Conservation (phyloP, 495 filamentous ascomycete genomes). For the Penicillium coprophilum region DNA sequence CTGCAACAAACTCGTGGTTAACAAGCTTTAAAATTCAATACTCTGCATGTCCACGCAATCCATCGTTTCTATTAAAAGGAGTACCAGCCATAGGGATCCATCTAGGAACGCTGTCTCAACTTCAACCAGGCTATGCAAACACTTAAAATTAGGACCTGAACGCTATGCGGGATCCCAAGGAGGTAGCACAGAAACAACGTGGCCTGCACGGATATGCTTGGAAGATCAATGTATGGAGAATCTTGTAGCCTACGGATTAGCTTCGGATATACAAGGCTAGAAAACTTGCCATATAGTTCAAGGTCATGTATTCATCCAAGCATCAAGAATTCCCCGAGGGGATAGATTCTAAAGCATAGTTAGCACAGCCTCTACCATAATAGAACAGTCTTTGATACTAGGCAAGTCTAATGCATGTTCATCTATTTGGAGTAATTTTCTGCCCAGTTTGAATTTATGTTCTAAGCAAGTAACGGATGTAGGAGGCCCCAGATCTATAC, state of each 20-base stretch:
- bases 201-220: neutral
- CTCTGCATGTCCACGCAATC: neutral
- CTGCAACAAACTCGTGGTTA: constrained; percentile 2
- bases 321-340: neutral
- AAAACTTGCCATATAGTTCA: too few species aligned
- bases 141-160: neutral
- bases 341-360: neutral
- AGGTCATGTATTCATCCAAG: too few species aligned
- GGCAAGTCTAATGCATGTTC: neutral
- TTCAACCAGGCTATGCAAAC: constrained; percentile 3
- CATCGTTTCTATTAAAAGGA: constrained; percentile 6
- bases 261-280: neutral
- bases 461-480: neutral
- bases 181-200: neutral
- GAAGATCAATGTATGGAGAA: neutral
- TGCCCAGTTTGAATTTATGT: neutral
- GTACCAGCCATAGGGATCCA: neutral
- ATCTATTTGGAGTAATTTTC: constrained; percentile 1
- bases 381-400: neutral
- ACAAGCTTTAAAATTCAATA: neutral
- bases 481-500: neutral
- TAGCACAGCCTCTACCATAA: neutral
- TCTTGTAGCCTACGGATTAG: neutral
- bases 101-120: neutral
- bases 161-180: neutral